Evolutionary conservation across 306 rosid genomes (phyloP).

Genomic region (Leucaena leucocephala): DNA sequence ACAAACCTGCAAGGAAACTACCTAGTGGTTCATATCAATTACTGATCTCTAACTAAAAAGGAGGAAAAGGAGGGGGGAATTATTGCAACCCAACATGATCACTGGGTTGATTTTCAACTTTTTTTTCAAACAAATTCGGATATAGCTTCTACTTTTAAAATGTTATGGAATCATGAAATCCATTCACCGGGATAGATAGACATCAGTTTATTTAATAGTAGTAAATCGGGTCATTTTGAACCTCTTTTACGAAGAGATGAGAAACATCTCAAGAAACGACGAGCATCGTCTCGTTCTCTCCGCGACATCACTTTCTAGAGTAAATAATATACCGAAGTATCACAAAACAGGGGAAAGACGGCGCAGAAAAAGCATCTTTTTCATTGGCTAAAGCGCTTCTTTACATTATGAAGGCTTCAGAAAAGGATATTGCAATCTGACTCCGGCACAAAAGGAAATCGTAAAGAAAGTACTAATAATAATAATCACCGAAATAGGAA

Average conservation of each 20-base stretch:
- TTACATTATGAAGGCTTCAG: slow-evolving; percentile 33
- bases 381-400: slow-evolving; percentile 35
- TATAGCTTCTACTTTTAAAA: not conserved
- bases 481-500: slow-evolving; percentile 17
- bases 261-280: slow-evolving; percentile 9
- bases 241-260: slow-evolving; percentile 32
- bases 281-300: slow-evolving; percentile 23
- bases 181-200: slow-evolving; percentile 19
- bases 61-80: slow-evolving; percentile 11
- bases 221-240: slow-evolving; percentile 29
- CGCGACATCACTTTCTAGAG: slow-evolving; percentile 33
- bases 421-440: slow-evolving; percentile 36
- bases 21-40: not conserved
- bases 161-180: slow-evolving; percentile 27
- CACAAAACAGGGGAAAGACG: not conserved
- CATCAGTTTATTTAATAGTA: slow-evolving; percentile 3
- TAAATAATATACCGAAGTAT: slow-evolving; percentile 35
- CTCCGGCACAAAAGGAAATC: slow-evolving; percentile 30
- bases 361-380: slow-evolving; percentile 20
- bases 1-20: slow-evolving; percentile 13
- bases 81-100: not conserved
- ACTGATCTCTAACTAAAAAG: slow-evolving; percentile 30
- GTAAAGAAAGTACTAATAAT: slow-evolving; percentile 32
- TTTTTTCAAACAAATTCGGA: not conserved
- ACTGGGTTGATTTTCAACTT: not conserved